These are phyloP conservation scores for Fagopyrum tataricum DNA, from an alignment of 148 eudicot species.

Conservation along the genomic window DNA sequence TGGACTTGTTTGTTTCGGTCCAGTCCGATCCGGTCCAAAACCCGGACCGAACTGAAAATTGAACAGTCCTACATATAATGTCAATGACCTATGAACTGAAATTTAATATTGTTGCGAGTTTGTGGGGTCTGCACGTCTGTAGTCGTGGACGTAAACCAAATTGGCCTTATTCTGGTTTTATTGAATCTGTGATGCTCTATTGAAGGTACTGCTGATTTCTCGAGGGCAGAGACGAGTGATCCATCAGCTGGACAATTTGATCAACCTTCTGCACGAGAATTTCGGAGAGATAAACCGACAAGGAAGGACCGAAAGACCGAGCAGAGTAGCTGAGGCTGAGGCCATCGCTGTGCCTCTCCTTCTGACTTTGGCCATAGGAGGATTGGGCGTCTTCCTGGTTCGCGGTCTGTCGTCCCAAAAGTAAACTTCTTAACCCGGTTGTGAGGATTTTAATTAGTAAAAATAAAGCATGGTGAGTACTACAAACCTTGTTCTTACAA, in stretches of 20 bases:
- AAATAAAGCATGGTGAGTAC: not conserved
- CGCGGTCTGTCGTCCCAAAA: conserved; percentile 34
- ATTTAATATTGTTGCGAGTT: no score
- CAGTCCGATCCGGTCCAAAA: no score
- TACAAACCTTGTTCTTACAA: not conserved
- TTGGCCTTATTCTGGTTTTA: no score
- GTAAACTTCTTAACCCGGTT: conserved; percentile 16
- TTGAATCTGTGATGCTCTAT: not conserved
- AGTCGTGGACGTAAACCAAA: no score
- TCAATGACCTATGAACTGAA: no score
- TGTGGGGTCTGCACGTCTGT: no score
- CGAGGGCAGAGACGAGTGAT: conserved; percentile 68
- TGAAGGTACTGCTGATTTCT: conserved; percentile 53
- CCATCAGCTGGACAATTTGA: conserved; percentile 73
- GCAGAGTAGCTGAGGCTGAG: conserved; percentile 25
- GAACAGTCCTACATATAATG: no score
- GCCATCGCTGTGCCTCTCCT: conserved; percentile 41
- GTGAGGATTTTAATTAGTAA: not conserved
- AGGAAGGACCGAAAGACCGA: conserved; percentile 27
- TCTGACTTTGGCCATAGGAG: conserved; percentile 48
- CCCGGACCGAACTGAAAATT: no score
- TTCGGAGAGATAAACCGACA: conserved; percentile 41
- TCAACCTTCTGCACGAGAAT: conserved; percentile 53
- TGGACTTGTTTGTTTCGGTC: no score
- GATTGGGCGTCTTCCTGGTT: conserved; percentile 54